Evolutionary conservation across 108 stramenopile genomes (phyloP), one percentile per base, ranked within the genome.

Genomic region (Cyclotella sp.): DNA sequence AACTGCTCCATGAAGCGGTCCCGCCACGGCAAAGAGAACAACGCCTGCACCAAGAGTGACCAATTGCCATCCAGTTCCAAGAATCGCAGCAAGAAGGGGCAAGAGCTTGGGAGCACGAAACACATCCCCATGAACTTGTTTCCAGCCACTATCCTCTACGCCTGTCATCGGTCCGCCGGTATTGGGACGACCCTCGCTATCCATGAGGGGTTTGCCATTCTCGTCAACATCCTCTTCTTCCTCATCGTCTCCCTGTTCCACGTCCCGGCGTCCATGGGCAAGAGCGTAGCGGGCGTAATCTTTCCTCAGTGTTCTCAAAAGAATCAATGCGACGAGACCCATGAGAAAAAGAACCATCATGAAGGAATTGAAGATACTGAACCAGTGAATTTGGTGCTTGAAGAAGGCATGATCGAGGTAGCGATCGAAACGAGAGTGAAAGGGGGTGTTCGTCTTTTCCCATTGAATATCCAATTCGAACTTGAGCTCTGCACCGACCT

Each of bases 311-410:
- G 98, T 96, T 43, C 98, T 83, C 43, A 98, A 78, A 53, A 99
- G 76, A 85, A 98, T 97, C 70, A 97, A 85, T 15, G 96, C 98
- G 26, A 99, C 97, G 52, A 99, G 81, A 59, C 97, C 98, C 75
- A 94, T 97, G 47, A 99, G 76, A 83, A 99, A 98, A 54, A 99
- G 77, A 1, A 98, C 97, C 86, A 99, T 98, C 97, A 99, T 97
- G 81, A 98, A 91, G 7, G 92, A 92, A 86, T 99, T 99, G 67
- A 96, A 93, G 75, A 99, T 96, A 64, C 92, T 89, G 86, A 99
- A 99, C 98, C 98, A 98, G 86, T 99, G 99, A 74, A 99, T 98
- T 47, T 96, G 94, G 80, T 99, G 98, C 81, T 98, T 97, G 88
- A 99, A 99, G 75, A 99, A 98, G 39, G 87, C 88, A 72, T 95